Evolutionary conservation across 2,329 filamentous ascomycete genomes (phyloP).

Genomic region (Fusarium sp.): DNA sequence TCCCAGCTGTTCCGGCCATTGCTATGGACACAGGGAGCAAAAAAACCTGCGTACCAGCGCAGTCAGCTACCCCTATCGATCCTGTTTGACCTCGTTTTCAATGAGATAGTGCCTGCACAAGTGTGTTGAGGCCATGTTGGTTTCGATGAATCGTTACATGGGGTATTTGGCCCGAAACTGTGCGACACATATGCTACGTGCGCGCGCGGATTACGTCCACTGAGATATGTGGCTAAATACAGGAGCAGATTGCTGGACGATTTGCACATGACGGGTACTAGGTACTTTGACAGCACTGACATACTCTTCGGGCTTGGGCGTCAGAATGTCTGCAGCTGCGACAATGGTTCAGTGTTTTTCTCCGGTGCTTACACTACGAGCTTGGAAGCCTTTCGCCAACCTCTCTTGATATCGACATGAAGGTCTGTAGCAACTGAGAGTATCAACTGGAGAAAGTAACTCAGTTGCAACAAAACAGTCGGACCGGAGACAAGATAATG

Average conservation of each 20-base stretch:
- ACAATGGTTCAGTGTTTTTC: not conserved
- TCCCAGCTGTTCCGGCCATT: slow-evolving; percentile 2
- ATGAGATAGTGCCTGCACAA: slow-evolving; percentile 39
- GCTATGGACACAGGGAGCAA: slow-evolving; percentile 20
- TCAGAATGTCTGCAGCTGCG: not conserved
- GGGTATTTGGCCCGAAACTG: slow-evolving; percentile 22
- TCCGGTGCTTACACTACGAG: not conserved
- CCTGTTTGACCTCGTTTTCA: slow-evolving; percentile 19
- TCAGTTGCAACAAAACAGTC: not conserved
- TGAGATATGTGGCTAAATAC: slow-evolving; percentile 8
- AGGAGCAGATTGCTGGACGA: slow-evolving; percentile 6
- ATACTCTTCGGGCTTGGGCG: not conserved
- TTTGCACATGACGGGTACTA: not conserved
- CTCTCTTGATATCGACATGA: not conserved
- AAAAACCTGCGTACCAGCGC: slow-evolving; percentile 10
- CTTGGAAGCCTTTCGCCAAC: not conserved
- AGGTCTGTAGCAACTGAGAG: not conserved
- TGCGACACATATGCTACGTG: slow-evolving; percentile 32
- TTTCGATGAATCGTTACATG: slow-evolving; percentile 24
- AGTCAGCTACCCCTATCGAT: slow-evolving; percentile 29
- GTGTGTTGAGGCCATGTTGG: slow-evolving; percentile 31
- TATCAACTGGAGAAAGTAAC: not conserved
- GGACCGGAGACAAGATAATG: not conserved
- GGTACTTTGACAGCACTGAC: not conserved
- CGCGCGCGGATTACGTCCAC: slow-evolving; percentile 4